Evolutionary conservation across 1,284 basidiomycete genomes (phyloP).

Genomic region (Trichosporon asahii): DNA sequence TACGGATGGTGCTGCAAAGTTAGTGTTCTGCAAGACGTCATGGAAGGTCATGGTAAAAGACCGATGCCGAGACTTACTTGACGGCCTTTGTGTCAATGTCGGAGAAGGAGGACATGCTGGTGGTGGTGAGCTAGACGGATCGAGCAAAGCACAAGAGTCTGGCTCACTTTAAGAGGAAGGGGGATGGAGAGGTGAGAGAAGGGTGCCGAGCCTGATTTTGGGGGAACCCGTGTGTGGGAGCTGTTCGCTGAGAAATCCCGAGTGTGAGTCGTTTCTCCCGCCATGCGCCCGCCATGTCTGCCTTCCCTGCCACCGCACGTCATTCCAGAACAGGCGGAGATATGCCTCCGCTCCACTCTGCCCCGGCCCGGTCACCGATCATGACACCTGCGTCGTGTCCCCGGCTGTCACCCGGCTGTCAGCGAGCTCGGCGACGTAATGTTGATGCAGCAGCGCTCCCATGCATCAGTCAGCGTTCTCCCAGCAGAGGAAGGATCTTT

Average conservation of each 20-base stretch:
- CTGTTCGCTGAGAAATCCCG: constrained; percentile 7
- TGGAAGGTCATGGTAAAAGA: background rate
- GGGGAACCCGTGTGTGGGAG: background rate
- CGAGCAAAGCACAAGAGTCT: background rate
- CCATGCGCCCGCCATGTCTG: background rate
- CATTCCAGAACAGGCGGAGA: background rate
- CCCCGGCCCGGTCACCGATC: background rate
- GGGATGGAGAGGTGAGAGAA: background rate
- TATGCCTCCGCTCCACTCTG: constrained; percentile 5
- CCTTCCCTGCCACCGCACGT: background rate
- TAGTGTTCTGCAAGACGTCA: constrained; percentile 11
- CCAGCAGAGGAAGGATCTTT: no score
- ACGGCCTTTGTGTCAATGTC: constrained; percentile 5
- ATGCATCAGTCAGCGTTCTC: background rate
- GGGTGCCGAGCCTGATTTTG: constrained; percentile 5
- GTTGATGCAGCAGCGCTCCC: background rate
- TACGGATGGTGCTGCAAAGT: constrained; percentile 51
- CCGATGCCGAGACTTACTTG: background rate
- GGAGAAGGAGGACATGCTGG: constrained; percentile 7
- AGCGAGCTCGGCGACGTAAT: no score
- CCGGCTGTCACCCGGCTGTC: background rate
- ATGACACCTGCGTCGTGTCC: no score
- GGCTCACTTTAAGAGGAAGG: background rate
- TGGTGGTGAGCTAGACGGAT: background rate
- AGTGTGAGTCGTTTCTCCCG: constrained; percentile 4